phyloP scores from a whole-genome alignment of 768 basidiomycete genomes.

The Boletus edulis region DNA sequence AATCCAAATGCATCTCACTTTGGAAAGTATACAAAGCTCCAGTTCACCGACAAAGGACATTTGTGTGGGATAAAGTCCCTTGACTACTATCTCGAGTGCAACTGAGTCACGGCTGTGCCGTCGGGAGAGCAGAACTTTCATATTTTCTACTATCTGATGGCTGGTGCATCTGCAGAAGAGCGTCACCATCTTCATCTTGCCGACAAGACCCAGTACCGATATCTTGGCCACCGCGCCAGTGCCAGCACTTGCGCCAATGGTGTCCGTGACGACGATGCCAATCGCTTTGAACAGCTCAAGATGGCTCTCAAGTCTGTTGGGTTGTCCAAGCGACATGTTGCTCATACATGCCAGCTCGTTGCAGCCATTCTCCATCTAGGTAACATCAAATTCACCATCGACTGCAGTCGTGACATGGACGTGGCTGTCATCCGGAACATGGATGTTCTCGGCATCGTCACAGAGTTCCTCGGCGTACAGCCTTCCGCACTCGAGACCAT shows the following conservation, averaged over 20 bases:
- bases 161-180: constrained; percentile 88
- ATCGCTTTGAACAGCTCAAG: constrained; percentile 92
- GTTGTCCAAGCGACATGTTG: constrained; percentile 91
- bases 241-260: constrained; percentile 40
- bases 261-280: constrained; percentile 75
- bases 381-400: constrained; percentile 88
- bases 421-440: constrained; percentile 88
- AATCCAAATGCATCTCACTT: constrained; percentile 96
- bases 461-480: constrained; percentile 88
- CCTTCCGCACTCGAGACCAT: constrained; percentile 70
- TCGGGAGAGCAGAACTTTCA: constrained; percentile 97
- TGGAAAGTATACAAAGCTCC: constrained; percentile 97
- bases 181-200: constrained; percentile 81
- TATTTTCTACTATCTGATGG: constrained; percentile 95
- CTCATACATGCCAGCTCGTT: constrained; percentile 91
- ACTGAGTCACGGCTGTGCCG: constrained; percentile 82
- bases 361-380: constrained; percentile 97
- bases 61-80: constrained; percentile 90
- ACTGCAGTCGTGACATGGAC: constrained; percentile 82
- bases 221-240: constrained; percentile 70
- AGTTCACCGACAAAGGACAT: constrained; percentile 91
- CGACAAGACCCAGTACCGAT: constrained; percentile 81
- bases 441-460: constrained; percentile 77
- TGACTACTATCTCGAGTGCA: constrained; percentile 93
- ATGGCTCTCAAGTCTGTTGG: constrained; percentile 91